These are phyloP conservation scores for Venturia aucupariae DNA, from an alignment of 2,329 filamentous ascomycete species.

Conservation along the genomic window DNA sequence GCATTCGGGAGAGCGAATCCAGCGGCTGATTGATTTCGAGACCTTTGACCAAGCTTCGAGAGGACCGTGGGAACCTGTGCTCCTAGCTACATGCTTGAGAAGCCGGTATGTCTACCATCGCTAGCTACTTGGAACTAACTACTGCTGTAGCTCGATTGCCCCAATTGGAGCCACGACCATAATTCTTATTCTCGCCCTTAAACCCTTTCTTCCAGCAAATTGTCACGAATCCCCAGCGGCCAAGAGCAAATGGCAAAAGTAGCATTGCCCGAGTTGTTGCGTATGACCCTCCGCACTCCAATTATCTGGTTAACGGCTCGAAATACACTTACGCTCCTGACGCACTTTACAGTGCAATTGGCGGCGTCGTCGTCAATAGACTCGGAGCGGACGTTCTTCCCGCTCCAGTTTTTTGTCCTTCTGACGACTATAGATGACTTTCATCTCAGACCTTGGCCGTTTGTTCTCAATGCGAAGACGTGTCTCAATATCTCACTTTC, in stretches of 20 bases:
- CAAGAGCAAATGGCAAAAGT: conserved; percentile 16
- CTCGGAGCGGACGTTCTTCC: neutral
- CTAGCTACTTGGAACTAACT: neutral
- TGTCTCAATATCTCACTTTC: conserved; percentile 9
- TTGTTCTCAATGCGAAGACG: conserved; percentile 14
- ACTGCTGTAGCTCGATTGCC: conserved; percentile 18
- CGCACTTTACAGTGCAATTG: neutral
- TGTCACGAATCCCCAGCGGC: conserved; percentile 21
- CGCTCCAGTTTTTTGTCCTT: conserved; percentile 13
- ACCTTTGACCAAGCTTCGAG: conserved; percentile 23
- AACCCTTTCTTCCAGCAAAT: conserved; percentile 29
- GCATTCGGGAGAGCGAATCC: conserved; percentile 17
- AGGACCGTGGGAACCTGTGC: conserved; percentile 15
- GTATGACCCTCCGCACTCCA: neutral
- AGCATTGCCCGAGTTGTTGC: conserved; percentile 18
- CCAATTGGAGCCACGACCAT: conserved; percentile 22
- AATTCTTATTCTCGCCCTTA: conserved; percentile 18
- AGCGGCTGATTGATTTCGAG: conserved; percentile 28
- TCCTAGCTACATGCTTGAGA: conserved; percentile 9
- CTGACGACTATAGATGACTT: conserved; percentile 13
- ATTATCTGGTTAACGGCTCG: neutral
- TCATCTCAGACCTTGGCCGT: conserved; percentile 13
- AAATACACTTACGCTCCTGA: neutral
- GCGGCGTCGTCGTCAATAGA: neutral
- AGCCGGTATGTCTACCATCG: conserved; percentile 6